Percentiles rank a stretch among this genome's conserved stretches.
These are phyloP conservation scores for Trypanosoma brucei DNA, from an alignment of 208 protist genomes.

Conservation along the genomic window DNA sequence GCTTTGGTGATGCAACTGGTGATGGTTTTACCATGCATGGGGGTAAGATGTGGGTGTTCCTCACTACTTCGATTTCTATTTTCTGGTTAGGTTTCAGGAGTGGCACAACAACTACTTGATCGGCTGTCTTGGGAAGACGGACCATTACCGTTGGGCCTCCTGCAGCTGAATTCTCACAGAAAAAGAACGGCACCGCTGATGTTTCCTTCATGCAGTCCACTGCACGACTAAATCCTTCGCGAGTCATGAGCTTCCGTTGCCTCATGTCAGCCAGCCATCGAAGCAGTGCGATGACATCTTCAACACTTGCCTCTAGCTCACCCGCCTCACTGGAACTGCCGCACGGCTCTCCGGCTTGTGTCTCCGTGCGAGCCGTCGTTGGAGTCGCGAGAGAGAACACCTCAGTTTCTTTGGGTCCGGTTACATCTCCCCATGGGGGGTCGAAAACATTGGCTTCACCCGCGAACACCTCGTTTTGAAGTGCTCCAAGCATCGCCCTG, in stretches of 20 bases:
- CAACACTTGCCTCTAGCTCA: constrained; percentile 19
- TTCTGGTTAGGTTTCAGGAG: neutral
- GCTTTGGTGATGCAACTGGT: too few species aligned
- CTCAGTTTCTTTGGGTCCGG: too few species aligned
- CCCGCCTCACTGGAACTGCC: neutral
- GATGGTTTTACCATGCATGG: too few species aligned
- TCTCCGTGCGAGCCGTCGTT: too few species aligned
- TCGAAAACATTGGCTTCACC: neutral
- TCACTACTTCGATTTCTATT: neutral
- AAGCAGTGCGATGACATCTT: constrained; percentile 40
- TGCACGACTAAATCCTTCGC: constrained; percentile 6
- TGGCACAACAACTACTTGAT: constrained; percentile 15
- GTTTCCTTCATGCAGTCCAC: constrained; percentile 12
- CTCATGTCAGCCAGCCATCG: constrained; percentile 34
- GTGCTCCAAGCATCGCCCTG: constrained; percentile 2
- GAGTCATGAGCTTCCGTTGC: constrained; percentile 7
- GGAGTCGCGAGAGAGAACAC: too few species aligned
- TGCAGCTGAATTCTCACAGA: constrained; percentile 7
- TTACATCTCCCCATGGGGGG: neutral
- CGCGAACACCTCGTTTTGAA: constrained; percentile 1
- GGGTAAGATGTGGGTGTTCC: neutral
- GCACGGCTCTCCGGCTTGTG: too few species aligned
- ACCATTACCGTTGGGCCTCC: constrained; percentile 19
- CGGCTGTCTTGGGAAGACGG: constrained; percentile 12
- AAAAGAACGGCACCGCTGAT: constrained; percentile 15